Evolutionary conservation across 805 yeast species (phyloP), one percentile per base, ranked within the genome.

Genomic region (Schizosaccharomyces osmophilus): DNA sequence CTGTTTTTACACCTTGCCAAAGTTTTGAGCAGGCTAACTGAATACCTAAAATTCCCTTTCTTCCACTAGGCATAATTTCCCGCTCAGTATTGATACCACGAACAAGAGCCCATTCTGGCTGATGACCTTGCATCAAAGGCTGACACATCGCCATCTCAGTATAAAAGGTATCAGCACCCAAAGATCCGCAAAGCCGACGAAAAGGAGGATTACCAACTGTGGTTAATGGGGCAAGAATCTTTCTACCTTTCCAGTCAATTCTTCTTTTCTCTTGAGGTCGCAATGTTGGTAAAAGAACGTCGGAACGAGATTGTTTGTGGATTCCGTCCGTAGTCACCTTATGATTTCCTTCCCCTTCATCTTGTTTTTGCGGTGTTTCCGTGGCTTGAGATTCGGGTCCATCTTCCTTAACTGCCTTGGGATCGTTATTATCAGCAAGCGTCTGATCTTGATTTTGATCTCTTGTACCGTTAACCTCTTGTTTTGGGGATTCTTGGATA

Each of bases 161-260:
- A 70, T 86, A 93, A 0, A 98, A 93, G 19, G 88, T 78, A 67
- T 93, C 97, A 13, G 95, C 95, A 19, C 97, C 97, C 42, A 87
- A 72, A 1, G 83, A 78, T 68, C 83, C 84, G 96, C 93, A 89
- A 63, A 93, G 77, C 67, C 97, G 79, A 71, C 99, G 83, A 73
- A 81, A 93, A 17, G 99, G 98, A 67, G 93, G 76, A 72, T 93
- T 93, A 26, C 99, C 99, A 5, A 93, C 98, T 0, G 99, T 93
- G 42, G 99, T 94, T 64, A 93, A 77, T 1, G 99, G 99, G 1
- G 97, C 87, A 6, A 93, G 83, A 63, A 93, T 87, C 29, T 26
- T 36, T 19, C 60, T 26, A 11, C 26, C 39, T 22, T 15, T n/a
- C 60, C 60, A 57, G 60, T 57, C 60, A 57, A 57, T 57, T 19